Base-by-base conservation (phyloP, 2,329 filamentous ascomycete species). In the Colletotrichum sp. region DNA sequence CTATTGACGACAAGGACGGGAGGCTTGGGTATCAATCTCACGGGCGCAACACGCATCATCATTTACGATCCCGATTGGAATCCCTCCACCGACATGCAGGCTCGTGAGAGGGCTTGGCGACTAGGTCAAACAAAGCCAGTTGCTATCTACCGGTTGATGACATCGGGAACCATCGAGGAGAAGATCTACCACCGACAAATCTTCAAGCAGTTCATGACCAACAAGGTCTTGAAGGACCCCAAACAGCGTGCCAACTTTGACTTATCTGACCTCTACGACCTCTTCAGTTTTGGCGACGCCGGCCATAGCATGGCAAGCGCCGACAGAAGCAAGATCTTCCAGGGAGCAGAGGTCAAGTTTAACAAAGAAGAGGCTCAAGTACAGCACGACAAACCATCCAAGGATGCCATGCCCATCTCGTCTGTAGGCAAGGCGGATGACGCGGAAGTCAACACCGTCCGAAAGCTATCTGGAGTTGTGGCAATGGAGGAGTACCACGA, bases 41-140 rank as follows among this genome's bases (percentile, higher is more conserved):
- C 97, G 0, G 97, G 97, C 9, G 97, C 97, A 7, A 95, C 98
- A 82, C 93, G 97, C 39, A 96, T 99, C 78, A 98, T 99, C 82
- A 98, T 99, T 71, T 99, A 97, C 82, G 98, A 99, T 81, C 98
- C 97, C 0, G 97, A 99, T 82, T 99, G 97, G 97, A 98, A 98
- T 80, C 97, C 96, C 3, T 98, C 96, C 0, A 98, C 96, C 0
- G 97, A 99, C 82, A 89, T 98, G 30, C 97, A 99, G 85, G 97
- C 97, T 19, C 93, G 97, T 64, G 97, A 99, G 85, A 92, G 97
- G 81, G 97, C 98, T 8, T 99, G 97, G 97, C 93, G 97, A 73
- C 87, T 99, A 3, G 97, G 97, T 1, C 97, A 99, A 86, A 98
- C 98, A 84, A 93, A 94, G 70, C 95, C 98, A 64, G 97, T 99